Evolutionary conservation across 805 yeast genomes (phyloP), one percentile per base, ranked within the genome.

Genomic region (Geotrichum ghanense): DNA sequence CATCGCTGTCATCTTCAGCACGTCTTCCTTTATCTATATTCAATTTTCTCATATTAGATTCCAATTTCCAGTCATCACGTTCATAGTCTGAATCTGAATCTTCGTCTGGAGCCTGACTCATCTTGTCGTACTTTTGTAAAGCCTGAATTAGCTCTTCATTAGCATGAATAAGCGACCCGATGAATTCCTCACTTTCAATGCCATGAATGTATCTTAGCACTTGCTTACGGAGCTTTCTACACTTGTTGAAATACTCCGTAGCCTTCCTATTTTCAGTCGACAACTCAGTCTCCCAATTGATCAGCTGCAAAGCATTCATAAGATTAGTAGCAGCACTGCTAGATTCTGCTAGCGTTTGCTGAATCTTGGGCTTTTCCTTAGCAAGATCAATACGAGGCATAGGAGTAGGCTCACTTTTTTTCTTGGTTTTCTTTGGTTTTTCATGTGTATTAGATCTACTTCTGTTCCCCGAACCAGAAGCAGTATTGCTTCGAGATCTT

Each of bases 141-240:
- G 88, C 81, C 3, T 68, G 68, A 4, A 92, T 94, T 50, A 92
- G 72, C 60, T 86, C 89, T 56, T 92, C 98, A 60, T 92, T 92
- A 41, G 96, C 94, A 55, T 78, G 81, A 48, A 92, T 77, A 51
- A 92, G 71, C 41, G 86, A 74, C n/a, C 97, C 97, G 51, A 92
- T 65, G 51, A 79, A 83, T 57, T 86, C 95, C 52, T 89, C 97
- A 49, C 79, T 79, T 40, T 85, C 83, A 37, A 88, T 86, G 45
- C 77, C 71, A 64, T 92, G 97, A 53, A 92, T 71, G 60, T 88
- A 88, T 51, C 87, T 69, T 52, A 92, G 69, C 14, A 92, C 78
- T 56, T 78, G 80, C 50, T 95, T 73, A 61, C 98, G 76, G 45
- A 83, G 74, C 5, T 74, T 67, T 50, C 90, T 75, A 56, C 94